A percentile compares a stretch with the other conserved stretches of the same genome.
Evolutionary conservation across 2,329 filamentous ascomycete species (phyloP).

Genomic region (Aureobasidium uvarum): DNA sequence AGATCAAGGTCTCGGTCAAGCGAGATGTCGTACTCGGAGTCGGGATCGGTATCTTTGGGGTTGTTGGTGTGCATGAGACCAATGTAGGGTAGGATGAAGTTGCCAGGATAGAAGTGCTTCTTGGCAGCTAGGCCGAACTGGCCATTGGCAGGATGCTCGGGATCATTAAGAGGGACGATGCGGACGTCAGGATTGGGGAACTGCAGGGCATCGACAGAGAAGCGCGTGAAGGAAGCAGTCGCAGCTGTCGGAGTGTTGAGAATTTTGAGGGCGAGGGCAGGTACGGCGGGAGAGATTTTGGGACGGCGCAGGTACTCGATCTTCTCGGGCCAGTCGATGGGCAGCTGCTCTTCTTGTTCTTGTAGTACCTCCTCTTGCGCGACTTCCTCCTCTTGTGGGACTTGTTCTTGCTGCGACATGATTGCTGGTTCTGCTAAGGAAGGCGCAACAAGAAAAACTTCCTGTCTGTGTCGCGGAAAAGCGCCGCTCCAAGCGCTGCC

Average conservation of each 20-base stretch:
- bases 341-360: not conserved
- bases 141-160: slow-evolving; percentile 49
- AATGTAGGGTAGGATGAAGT: slow-evolving; percentile 52
- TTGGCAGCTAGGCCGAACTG: slow-evolving; percentile 52
- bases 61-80: slow-evolving; percentile 49
- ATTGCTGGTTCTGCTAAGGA: not conserved
- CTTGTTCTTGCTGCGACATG: slow-evolving; percentile 2
- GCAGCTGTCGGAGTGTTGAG: slow-evolving; percentile 34
- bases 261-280: slow-evolving; percentile 31
- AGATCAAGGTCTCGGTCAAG: slow-evolving; percentile 51
- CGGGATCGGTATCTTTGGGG: slow-evolving; percentile 45
- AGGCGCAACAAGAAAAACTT: not conserved
- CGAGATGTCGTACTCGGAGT: slow-evolving; percentile 53
- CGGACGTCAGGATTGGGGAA: slow-evolving; percentile 42
- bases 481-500: not conserved
- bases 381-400: not conserved
- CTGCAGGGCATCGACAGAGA: slow-evolving; percentile 30
- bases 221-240: slow-evolving; percentile 32
- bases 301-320: slow-evolving; percentile 37
- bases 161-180: slow-evolving; percentile 44
- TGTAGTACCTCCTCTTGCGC: not conserved
- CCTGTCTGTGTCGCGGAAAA: slow-evolving; percentile 1
- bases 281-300: slow-evolving; percentile 35
- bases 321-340: slow-evolving; percentile 36
- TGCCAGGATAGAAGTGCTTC: slow-evolving; percentile 45